Base-by-base conservation (phyloP, 2,329 filamentous ascomycete genomes). In the Tolypocladium amazonense region DNA sequence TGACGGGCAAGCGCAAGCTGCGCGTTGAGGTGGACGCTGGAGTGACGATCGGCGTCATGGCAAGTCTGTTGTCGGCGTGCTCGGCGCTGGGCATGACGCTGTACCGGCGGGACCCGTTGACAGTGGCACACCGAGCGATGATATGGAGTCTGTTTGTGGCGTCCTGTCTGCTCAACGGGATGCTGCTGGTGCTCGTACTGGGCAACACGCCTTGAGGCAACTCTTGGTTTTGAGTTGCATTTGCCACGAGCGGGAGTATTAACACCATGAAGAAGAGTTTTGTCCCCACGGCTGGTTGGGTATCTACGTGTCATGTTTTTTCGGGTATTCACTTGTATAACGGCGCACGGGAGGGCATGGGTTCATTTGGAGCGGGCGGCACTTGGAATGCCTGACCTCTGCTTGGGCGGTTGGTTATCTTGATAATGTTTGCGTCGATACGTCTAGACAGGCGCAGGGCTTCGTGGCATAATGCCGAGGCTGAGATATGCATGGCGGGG, bases 1-100 rank as follows among this genome's bases (percentile, higher is more conserved):
- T 78, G 18, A 89, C 89, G 1, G 89, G 88, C 11, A 80, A 83
- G 55, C 86, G 85, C 68, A 88, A 83, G 70, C 78, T 88, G 64
- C 79, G 82, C 5, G 78, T 85, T n/a, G 85, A 90, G 70, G 89
- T 93, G 4, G 88, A 92, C 66, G 83, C 83, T 0, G 89, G 86
- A 11, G 87, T 89, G 2, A 79, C 89, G 1, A 77, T 90, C 47
- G 89, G 88, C 12, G 85, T 88, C 20, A 79, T 89, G 38, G 78
- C 83, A 37, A 89, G 86, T 63, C 70, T 92, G 47, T 79, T 85
- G 61, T 85, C 85, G 66, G 84, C 83, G 0, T 82, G 85, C 55
- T 76, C 81, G 15, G 88, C 80, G 1, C 76, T 90, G 8, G 83
- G 81, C 39, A 79, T 82, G 69, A 79, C 83, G 63, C 69, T 87